These are phyloP conservation scores for Quercus gilva DNA, from an alignment of 306 rosid genomes.

Conservation along the genomic window DNA sequence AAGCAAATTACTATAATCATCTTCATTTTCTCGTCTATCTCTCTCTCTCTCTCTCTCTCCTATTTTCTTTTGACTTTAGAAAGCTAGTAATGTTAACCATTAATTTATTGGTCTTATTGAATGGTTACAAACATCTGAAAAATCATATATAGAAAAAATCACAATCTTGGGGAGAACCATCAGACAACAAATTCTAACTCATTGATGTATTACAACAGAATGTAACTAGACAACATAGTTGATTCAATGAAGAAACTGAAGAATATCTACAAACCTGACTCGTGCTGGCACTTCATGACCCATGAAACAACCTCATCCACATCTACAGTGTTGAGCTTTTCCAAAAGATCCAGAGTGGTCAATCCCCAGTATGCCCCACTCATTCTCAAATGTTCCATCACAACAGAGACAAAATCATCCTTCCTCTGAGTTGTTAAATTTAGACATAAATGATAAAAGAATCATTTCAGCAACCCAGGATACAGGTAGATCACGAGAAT, in stretches of 20 bases:
- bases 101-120: neutral
- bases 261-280: slow-evolving; percentile 52
- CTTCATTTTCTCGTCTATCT: slow-evolving; percentile 25
- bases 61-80: neutral
- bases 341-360: slow-evolving; percentile 71
- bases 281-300: slow-evolving; percentile 75
- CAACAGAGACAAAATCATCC: slow-evolving; percentile 73
- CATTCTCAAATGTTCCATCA: slow-evolving; percentile 88
- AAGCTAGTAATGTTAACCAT: neutral
- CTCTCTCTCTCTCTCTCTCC: neutral
- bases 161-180: too few species aligned
- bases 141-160: neutral
- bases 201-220: neutral
- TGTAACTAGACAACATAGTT: neutral
- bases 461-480: slow-evolving; percentile 8
- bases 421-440: slow-evolving; percentile 47
- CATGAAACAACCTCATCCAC: slow-evolving; percentile 73
- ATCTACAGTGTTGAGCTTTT: slow-evolving; percentile 68
- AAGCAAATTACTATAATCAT: slow-evolving; percentile 30
- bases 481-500: neutral
- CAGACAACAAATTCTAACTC: neutral
- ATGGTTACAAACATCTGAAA: neutral
- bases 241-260: neutral
- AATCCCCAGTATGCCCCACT: slow-evolving; percentile 92
- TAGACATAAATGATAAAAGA: neutral